These are phyloP conservation scores for Xenoacremonium recifei DNA, from an alignment of 2,329 filamentous ascomycete genomes.

Conservation along the genomic window DNA sequence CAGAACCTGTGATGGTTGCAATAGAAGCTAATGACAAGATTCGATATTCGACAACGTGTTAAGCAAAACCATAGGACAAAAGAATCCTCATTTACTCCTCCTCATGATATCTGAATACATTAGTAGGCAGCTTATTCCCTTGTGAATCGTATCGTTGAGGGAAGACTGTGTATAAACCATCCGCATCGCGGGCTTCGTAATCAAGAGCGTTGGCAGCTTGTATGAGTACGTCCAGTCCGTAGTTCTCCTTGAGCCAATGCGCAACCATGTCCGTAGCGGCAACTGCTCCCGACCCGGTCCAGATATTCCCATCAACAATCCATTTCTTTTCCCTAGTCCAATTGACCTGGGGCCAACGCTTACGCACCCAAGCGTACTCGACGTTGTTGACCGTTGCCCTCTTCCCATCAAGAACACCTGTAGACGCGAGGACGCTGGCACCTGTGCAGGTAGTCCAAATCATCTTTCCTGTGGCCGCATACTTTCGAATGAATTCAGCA, in stretches of 20 bases:
- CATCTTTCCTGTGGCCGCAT: conserved; percentile 34
- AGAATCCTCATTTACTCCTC: no score
- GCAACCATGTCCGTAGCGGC: conserved; percentile 46
- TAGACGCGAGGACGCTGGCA: conserved; percentile 26
- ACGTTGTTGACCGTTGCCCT: conserved; percentile 42
- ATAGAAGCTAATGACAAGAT: no score
- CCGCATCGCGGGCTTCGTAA: conserved; percentile 30
- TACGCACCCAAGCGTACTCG: conserved; percentile 26
- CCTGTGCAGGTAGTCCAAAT: conserved; percentile 40
- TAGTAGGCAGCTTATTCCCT: conserved; percentile 26
- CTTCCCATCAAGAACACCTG: conserved; percentile 41
- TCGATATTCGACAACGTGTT: no score
- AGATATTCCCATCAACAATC: conserved; percentile 44
- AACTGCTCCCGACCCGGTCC: conserved; percentile 44
- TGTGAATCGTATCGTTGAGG: conserved; percentile 21
- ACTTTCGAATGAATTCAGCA: conserved; percentile 30
- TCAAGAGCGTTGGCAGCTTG: conserved; percentile 25
- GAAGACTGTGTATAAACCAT: conserved; percentile 25
- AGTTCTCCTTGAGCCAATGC: conserved; percentile 37
- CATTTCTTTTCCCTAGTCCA: conserved; percentile 44
- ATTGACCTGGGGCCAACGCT: conserved; percentile 37
- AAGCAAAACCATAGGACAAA: no score
- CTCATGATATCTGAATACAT: conserved; percentile 16
- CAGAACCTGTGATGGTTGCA: no score
- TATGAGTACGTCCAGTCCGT: conserved; percentile 27